Conservation (phyloP, 495 filamentous ascomycete genomes). For the Diplogelasinospora grovesii region DNA sequence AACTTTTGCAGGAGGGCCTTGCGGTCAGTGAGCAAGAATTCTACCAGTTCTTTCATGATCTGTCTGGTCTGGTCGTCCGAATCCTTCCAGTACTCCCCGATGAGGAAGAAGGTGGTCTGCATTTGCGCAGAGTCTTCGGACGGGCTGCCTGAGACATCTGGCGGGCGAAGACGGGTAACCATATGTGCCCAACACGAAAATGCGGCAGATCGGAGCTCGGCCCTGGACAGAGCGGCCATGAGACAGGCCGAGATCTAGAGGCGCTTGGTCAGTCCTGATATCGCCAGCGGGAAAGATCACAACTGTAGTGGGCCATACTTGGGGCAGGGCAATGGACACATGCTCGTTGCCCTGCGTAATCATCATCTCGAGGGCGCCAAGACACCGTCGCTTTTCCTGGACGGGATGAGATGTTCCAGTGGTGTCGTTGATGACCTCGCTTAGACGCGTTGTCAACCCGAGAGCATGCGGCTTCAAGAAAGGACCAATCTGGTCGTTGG, state of each 20-base stretch:
- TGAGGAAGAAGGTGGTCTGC: conserved; percentile 81
- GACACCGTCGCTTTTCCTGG: conserved; percentile 64
- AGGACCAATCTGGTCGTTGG: conserved; percentile 47
- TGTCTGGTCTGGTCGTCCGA: conserved; percentile 56
- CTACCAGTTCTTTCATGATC: conserved; percentile 54
- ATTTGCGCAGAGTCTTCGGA: too few species aligned
- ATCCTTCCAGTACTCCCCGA: conserved; percentile 69
- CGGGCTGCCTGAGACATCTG: conserved; percentile 67
- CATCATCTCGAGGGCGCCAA: conserved; percentile 84
- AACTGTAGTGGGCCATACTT: too few species aligned
- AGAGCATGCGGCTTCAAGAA: conserved; percentile 83
- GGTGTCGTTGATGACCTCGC: conserved; percentile 71
- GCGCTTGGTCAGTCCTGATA: too few species aligned
- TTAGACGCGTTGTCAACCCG: conserved; percentile 78
- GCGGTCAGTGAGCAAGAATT: conserved; percentile 57
- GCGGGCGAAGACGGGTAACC: too few species aligned
- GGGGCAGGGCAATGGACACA: conserved; percentile 73
- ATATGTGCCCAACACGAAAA: conserved; percentile 81
- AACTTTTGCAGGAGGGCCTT: conserved; percentile 50
- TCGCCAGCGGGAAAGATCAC: too few species aligned
- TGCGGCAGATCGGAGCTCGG: conserved; percentile 64
- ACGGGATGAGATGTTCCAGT: conserved; percentile 41
- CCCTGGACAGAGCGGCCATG: conserved; percentile 69
- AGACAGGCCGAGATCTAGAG: conserved; percentile 85
- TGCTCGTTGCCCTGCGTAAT: conserved; percentile 63